Base-by-base conservation (phyloP, 2,329 filamentous ascomycete species). In the Diaporthe ampelina region DNA sequence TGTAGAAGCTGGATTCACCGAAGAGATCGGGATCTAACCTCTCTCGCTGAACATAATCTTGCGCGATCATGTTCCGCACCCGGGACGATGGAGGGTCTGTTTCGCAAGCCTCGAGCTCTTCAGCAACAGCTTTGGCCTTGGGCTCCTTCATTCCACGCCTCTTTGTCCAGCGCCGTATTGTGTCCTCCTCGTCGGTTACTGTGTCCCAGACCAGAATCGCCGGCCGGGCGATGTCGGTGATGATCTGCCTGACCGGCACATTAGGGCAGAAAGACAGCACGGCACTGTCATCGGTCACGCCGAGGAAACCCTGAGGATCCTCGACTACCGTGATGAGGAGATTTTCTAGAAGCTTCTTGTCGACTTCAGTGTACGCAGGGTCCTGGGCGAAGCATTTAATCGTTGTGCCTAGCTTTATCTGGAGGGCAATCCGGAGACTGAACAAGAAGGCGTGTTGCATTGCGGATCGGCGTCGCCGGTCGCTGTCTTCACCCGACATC, bases 131-230 rank as follows among this genome's bases (percentile, higher is more conserved):
- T 0, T 2, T 1, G 10, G n/a, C 13, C 48, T 19, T 40, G 63
- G 32, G 32, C 15, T n/a, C 45, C 32, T 26, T 13, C 15, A 1
- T 19, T 19, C 40, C 32, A 5, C 8, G 9, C 5, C 6, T 8
- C 48, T 3, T 26, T 4, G n/a, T 29, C 63, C 63, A 68, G 48
- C 32, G 48, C 0, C 1, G 11, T 4, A 54, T 29, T n/a, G 48
- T 68, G 48, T 40, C 21, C 15, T 68, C 32, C 32, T 68, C 63
- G 13, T n/a, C 37, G 48, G 26, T 29, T 19, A 68, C 63, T 2
- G 63, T 54, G n/a, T 68, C 48, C 63, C 63, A 68, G 29, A n/a
- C 63, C 15, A 68, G 32, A 10, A 68, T 9, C n/a, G 21, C 32
- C 4, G 63, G 63, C 1, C 63, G 32, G 2, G 63, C 63, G 9